Base-by-base conservation (phyloP, 2,329 filamentous ascomycete species). In the Paracorniculantispora psalliotae region DNA sequence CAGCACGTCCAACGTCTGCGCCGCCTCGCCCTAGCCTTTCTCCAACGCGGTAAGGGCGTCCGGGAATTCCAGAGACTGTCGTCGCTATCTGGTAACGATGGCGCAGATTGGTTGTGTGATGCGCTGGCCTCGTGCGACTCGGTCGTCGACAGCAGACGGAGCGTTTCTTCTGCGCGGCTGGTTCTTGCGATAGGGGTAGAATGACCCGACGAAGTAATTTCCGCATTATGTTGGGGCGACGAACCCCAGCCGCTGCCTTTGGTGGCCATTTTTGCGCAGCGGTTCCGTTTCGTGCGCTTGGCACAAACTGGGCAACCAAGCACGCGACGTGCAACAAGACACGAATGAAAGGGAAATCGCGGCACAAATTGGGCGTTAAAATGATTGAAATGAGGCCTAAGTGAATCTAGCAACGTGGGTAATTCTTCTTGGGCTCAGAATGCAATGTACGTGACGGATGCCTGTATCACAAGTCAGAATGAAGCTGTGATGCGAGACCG, bases 251-350 rank as follows among this genome's bases (percentile, higher is more conserved):
- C 39, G 33, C 33, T n/a, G 46, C n/a, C 13, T 19, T 57, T 25
- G 6, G 23, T 44, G 13, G 8, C 37, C 55, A 57, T 57, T 48
- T 50, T 26, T 21, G 19, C 13, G 15, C 17, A 43, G 33, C 12
- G 35, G n/a, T 43, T 41, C 33, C n/a, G 25, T 41, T 43, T 39
- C 8, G 30, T 44, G 17, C 17, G 35, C 44, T 43, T 57, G 35
- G 33, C 46, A 57, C 55, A 25, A 57, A 57, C 46, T 26, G 35
- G 46, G 55, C 55, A 57, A 57, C 50, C 10, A 57, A 43, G 55
- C 55, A 57, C 55, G 55, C 55, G 55, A 57, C 46, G 43, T 28
- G 15, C 28, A 37, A 30, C 26, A 54, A 21, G 28, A 39, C 30
- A 1, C 15, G 13, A 37, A 12, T 8, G 10, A 4, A 9, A 2